Percentiles rank a stretch among this genome's conserved stretches.
These are phyloP conservation scores for Tetradesmus lagerheimii DNA, from an alignment of 139 green algal genomes.

Conservation along the genomic window DNA sequence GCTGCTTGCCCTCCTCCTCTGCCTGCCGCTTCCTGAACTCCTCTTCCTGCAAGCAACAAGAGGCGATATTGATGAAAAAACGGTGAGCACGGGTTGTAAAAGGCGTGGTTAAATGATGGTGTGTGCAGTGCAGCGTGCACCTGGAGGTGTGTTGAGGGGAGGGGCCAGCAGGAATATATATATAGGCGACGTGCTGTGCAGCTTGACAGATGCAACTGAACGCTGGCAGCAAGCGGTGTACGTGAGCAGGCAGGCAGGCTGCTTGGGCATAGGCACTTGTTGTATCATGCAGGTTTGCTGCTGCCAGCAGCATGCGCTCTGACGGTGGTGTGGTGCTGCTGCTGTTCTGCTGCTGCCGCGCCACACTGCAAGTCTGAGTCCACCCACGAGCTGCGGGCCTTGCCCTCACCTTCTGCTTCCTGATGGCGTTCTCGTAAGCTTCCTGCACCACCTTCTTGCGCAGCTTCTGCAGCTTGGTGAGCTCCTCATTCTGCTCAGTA, in stretches of 20 bases:
- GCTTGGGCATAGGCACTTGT: neutral
- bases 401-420: constrained; percentile 78
- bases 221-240: neutral
- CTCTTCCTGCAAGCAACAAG: constrained; percentile 51
- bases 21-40: constrained; percentile 48
- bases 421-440: constrained; percentile 83
- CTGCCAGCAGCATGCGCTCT: too few species aligned
- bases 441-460: constrained; percentile 90
- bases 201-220: too few species aligned
- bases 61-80: too few species aligned
- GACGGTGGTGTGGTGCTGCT: neutral
- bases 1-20: constrained; percentile 39
- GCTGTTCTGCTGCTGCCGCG: neutral
- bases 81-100: too few species aligned
- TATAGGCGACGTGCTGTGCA: too few species aligned
- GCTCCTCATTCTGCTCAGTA: constrained; percentile 69
- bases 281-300: neutral
- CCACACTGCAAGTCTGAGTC: neutral
- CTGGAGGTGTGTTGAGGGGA: too few species aligned
- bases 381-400: neutral
- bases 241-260: neutral
- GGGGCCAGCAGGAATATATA: too few species aligned
- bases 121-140: too few species aligned
- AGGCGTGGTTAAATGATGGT: too few species aligned
- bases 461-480: constrained; percentile 76